Conservation (phyloP, 2,329 filamentous ascomycete genomes). For the Ophiostoma sp. region DNA sequence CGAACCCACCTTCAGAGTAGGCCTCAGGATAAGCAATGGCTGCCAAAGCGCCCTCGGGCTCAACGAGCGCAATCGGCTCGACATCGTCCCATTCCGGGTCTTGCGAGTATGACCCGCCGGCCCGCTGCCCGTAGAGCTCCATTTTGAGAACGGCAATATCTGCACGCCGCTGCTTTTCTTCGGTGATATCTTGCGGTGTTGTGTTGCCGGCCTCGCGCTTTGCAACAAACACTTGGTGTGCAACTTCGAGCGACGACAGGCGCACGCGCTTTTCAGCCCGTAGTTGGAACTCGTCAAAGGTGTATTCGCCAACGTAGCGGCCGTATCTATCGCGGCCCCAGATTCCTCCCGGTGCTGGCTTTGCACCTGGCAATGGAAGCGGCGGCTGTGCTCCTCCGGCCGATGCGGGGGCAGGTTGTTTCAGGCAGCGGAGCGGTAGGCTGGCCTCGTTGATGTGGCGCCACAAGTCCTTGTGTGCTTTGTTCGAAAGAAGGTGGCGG, state of each 20-base stretch:
- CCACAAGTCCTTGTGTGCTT: slow-evolving; percentile 54
- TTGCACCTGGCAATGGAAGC: not conserved
- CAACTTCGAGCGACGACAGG: slow-evolving; percentile 40
- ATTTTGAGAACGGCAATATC: slow-evolving; percentile 48
- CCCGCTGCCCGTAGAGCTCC: slow-evolving; percentile 49
- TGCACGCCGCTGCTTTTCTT: slow-evolving; percentile 43
- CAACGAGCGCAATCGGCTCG: slow-evolving; percentile 73
- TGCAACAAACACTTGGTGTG: slow-evolving; percentile 42
- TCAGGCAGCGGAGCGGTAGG: slow-evolving; percentile 44
- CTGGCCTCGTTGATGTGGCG: slow-evolving; percentile 49
- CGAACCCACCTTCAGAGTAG: slow-evolving; percentile 59
- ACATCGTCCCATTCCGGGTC: slow-evolving; percentile 81
- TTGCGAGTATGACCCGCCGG: slow-evolving; percentile 49
- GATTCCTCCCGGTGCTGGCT: slow-evolving; percentile 28
- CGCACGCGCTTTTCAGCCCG: slow-evolving; percentile 39
- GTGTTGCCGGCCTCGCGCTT: slow-evolving; percentile 31
- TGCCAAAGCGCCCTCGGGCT: slow-evolving; percentile 80
- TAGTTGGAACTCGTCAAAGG: slow-evolving; percentile 42
- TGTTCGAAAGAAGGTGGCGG: slow-evolving; percentile 34
- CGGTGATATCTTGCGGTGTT: slow-evolving; percentile 35
- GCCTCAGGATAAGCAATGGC: slow-evolving; percentile 85
- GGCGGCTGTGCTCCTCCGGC: not conserved
- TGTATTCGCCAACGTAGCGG: slow-evolving; percentile 45
- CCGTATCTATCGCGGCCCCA: slow-evolving; percentile 51
- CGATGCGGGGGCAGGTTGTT: not conserved